These are phyloP conservation scores for Bonia amplexicaulis DNA, from an alignment of 176 grass and related monocot genomes.

Conservation along the genomic window DNA sequence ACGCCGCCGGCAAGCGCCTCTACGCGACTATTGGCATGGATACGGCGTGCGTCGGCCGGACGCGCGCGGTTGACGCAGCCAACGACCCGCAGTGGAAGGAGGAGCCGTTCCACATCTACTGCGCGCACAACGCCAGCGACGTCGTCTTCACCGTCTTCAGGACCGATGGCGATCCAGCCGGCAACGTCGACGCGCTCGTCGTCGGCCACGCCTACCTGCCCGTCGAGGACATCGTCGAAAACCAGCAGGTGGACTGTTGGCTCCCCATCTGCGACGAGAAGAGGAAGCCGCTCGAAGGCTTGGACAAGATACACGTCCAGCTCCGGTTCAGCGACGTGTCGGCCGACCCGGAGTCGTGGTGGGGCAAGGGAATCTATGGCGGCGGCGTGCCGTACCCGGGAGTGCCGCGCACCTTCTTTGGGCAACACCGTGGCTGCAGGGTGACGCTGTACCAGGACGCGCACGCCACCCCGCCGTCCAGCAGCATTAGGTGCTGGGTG, in stretches of 20 bases:
- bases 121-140: background rate
- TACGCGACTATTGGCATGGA: background rate
- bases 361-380: background rate
- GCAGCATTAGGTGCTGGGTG: slow-evolving; percentile 54
- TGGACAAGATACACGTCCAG: background rate
- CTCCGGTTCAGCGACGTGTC: background rate
- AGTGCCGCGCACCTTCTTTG: background rate
- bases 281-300: background rate
- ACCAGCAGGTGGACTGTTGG: background rate
- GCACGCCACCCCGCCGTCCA: background rate
- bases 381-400: background rate
- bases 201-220: background rate
- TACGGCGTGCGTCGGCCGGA: background rate
- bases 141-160: background rate
- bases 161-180: background rate
- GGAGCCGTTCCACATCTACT: background rate
- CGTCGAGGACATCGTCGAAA: background rate
- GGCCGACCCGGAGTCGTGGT: background rate
- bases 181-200: background rate
- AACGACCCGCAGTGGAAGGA: background rate
- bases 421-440: background rate
- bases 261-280: background rate
- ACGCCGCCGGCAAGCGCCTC: background rate
- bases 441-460: too few relatives aligned
- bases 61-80: background rate